Evolutionary conservation across 768 basidiomycete species (phyloP).

Genomic region (Botryobasidium botryosum): DNA sequence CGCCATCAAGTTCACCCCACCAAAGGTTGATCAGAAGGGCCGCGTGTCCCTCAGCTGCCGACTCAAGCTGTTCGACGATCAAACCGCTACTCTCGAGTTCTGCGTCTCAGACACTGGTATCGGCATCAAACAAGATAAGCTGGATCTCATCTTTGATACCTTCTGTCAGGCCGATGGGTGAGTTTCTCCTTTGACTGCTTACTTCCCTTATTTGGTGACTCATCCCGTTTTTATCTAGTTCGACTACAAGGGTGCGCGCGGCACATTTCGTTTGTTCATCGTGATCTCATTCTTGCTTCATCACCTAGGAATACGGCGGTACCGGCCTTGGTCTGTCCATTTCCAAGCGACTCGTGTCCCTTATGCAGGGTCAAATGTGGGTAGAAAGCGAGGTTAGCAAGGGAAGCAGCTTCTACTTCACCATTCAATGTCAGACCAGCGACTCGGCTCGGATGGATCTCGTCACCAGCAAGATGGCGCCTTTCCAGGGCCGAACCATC

Average conservation of each 20-base stretch:
- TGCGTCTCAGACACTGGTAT: constrained; percentile 97
- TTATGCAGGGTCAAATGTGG: constrained; percentile 99
- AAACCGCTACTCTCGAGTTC: constrained; percentile 83
- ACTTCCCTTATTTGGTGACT: background rate
- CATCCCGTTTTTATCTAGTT: constrained; percentile 18
- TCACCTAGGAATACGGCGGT: constrained; percentile 76
- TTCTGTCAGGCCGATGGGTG: constrained; percentile 94
- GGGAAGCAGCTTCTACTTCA: constrained; percentile 94
- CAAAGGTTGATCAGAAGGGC: constrained; percentile 60
- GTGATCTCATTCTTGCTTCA: constrained; percentile 9
- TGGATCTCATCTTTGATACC: constrained; percentile 96
- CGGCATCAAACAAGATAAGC: constrained; percentile 95
- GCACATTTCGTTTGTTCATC: background rate
- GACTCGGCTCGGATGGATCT: constrained; percentile 50
- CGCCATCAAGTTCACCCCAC: constrained; percentile 92
- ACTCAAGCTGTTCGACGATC: constrained; percentile 45
- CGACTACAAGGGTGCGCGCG: constrained; percentile 67
- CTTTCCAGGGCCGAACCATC: constrained; percentile 76
- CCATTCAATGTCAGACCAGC: constrained; percentile 73
- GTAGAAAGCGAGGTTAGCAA: constrained; percentile 88
- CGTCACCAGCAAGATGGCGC: constrained; percentile 61
- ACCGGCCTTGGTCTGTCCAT: constrained; percentile 94
- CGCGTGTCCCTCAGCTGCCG: constrained; percentile 82
- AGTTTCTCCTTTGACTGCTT: background rate
- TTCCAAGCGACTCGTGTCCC: constrained; percentile 87